phyloP scores from a whole-genome alignment of 192 early-diverging fungal species.

The Coemansia umbellata region DNA sequence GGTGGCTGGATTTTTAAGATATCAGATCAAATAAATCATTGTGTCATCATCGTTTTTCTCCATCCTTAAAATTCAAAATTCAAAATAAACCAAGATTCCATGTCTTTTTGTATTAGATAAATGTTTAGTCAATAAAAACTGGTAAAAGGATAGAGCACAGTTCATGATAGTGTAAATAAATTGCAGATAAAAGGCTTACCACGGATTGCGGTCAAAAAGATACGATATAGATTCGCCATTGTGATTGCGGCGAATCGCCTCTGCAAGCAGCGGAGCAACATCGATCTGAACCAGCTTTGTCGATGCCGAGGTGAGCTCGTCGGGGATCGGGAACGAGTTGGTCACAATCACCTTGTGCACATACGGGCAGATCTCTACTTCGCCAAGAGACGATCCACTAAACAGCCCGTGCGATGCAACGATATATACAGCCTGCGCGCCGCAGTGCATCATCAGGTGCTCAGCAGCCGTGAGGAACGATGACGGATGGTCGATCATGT shows the following conservation, averaged over 20 bases:
- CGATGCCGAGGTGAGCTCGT: conserved; percentile 63
- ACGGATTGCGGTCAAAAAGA: conserved; percentile 65
- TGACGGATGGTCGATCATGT: conserved; percentile 87
- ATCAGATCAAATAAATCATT: no score
- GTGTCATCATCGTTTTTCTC: no score
- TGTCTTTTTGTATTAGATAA: no score
- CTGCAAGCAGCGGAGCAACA: conserved; percentile 84
- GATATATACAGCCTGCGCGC: conserved; percentile 78
- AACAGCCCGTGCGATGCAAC: conserved; percentile 95
- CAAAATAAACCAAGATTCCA: no score
- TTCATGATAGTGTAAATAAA: not conserved
- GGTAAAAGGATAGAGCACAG: not conserved
- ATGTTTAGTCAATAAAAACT: no score
- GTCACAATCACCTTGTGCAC: conserved; percentile 82
- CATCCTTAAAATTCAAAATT: no score
- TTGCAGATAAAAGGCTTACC: not conserved
- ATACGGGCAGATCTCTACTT: conserved; percentile 77
- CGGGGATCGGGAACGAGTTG: conserved; percentile 82
- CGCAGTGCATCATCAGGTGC: conserved; percentile 79
- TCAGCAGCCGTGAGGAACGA: conserved; percentile 92
- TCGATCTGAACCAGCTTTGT: conserved; percentile 84
- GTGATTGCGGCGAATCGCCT: conserved; percentile 91
- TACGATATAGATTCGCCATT: conserved; percentile 93
- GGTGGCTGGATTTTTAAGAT: no score
- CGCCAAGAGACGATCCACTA: conserved; percentile 77